Evolutionary conservation across 2,329 filamentous ascomycete species (phyloP), one percentile per base, ranked within the genome.

Genomic region (Aspergillus ustus): DNA sequence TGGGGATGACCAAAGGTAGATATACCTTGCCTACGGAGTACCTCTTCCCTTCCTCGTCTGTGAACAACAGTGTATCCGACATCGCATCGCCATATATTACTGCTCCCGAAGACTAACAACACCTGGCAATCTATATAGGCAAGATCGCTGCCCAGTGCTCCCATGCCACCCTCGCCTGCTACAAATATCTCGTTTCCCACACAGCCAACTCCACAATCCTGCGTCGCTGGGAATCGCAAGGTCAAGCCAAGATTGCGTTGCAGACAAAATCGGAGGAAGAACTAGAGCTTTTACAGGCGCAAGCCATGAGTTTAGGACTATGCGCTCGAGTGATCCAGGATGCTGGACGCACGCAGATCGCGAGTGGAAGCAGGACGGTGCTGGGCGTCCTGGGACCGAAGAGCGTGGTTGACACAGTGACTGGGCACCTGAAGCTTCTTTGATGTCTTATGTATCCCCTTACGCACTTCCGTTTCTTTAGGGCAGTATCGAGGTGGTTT

Each of bases 61-160:
- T 25, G 25, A 25, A 25, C 25, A 25, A 25, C 25, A 25, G 25
- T 25, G 25, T 25, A 25, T 25, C 6, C 25, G 3, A 25, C 25
- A 25, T 4, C 25, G 3, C 4, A 25, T 25, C 25, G 3, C 25
- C 6, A 25, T 62, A 37, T 7, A 29, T 25, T 37, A 8, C 7
- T 56, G 8, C 34, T 52, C 34, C 22, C 22, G n/a, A 22, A 25
- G 22, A 34, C 55, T 34, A 17, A 52, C 34, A 17, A 52, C 34
- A 15, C 19, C 9, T 46, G 17, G 40, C 15, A 4, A 45, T 22
- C 43, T 40, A n/a, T 48, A 50, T 66, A 97, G 94, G 94, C 72
- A 99, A 99, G 84, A 97, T 98, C 72, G 95, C 92, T 60, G 95
- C 95, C 7, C 95, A 98, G 80, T 94, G 91, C 80, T 91, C 90